Evolutionary conservation across 2,329 filamentous ascomycete genomes (phyloP).

Genomic region (Plectosphaerella sp.): DNA sequence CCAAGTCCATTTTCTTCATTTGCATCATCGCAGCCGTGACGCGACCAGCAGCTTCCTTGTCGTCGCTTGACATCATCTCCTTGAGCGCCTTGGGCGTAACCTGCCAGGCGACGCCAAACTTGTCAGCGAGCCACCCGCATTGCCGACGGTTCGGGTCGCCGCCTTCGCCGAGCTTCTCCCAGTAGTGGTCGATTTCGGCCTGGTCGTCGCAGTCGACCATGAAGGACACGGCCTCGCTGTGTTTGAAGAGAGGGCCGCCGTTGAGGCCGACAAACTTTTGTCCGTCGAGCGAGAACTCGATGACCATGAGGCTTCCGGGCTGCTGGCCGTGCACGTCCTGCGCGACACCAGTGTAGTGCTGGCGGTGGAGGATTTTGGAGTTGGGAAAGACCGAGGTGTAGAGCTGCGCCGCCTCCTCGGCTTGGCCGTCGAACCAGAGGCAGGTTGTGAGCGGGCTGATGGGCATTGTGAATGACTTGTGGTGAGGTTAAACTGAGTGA

Average conservation of each 20-base stretch:
- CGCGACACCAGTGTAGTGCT: slow-evolving; percentile 22
- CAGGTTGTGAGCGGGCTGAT: slow-evolving; percentile 18
- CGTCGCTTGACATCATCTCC: slow-evolving; percentile 25
- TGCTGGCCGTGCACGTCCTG: slow-evolving; percentile 23
- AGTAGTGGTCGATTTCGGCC: slow-evolving; percentile 42
- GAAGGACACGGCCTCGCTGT: slow-evolving; percentile 36
- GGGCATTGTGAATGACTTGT: background rate
- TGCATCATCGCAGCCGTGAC: slow-evolving; percentile 30
- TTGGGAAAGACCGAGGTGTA: slow-evolving; percentile 36
- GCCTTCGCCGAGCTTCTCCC: slow-evolving; percentile 34
- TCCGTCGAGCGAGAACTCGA: slow-evolving; percentile 33
- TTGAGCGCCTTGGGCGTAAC: slow-evolving; percentile 32
- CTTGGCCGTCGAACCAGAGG: slow-evolving; percentile 37
- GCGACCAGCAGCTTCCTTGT: slow-evolving; percentile 25
- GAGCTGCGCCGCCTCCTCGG: slow-evolving; percentile 33
- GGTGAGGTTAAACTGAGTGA: background rate
- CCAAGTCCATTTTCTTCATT: slow-evolving; percentile 39
- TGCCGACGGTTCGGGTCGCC: slow-evolving; percentile 28
- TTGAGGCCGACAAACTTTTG: slow-evolving; percentile 36
- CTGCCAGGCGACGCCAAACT: slow-evolving; percentile 43
- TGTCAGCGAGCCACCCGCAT: slow-evolving; percentile 42
- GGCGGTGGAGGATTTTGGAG: slow-evolving; percentile 27
- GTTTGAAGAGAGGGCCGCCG: slow-evolving; percentile 34
- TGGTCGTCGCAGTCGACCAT: slow-evolving; percentile 39
- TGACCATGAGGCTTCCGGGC: slow-evolving; percentile 25